Evolutionary conservation across 2,329 filamentous ascomycete species (phyloP).

Genomic region (Pseudocercospora macadamiae): DNA sequence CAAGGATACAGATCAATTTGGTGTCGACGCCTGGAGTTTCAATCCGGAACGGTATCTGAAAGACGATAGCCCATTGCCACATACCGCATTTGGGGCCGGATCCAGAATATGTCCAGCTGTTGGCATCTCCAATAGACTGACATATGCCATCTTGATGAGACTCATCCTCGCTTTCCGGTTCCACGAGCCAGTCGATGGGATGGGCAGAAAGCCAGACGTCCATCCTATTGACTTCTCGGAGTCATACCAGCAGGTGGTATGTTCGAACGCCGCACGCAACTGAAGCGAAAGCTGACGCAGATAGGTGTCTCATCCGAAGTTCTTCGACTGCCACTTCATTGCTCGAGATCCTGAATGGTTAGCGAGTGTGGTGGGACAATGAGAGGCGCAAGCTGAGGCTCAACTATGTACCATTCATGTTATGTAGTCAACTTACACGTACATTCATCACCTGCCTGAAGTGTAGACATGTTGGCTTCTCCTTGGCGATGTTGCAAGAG

Average conservation of each 20-base stretch:
- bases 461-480: too few species aligned
- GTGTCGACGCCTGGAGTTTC: slow-evolving; percentile 9
- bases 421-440: too few species aligned
- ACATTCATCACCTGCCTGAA: too few species aligned
- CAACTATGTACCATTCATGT: too few species aligned
- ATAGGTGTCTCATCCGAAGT: slow-evolving; percentile 8
- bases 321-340: slow-evolving; percentile 13
- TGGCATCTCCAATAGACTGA: slow-evolving; percentile 9
- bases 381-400: too few species aligned
- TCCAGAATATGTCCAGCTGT: slow-evolving; percentile 11
- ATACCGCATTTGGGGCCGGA: slow-evolving; percentile 9
- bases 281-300: background rate
- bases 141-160: slow-evolving; percentile 6
- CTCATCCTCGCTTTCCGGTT: slow-evolving; percentile 12
- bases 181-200: background rate
- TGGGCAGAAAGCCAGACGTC: slow-evolving; percentile 1
- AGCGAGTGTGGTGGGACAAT: background rate
- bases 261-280: background rate
- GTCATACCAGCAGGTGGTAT: slow-evolving; percentile 6
- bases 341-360: slow-evolving; percentile 12
- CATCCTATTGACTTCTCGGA: slow-evolving; percentile 13
- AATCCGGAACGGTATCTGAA: slow-evolving; percentile 4
- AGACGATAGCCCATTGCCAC: slow-evolving; percentile 4
- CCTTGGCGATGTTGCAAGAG: too few species aligned
- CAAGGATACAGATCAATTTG: slow-evolving; percentile 10